phyloP scores from a whole-genome alignment of 306 rosid genomes.

The Vicia villosa region DNA sequence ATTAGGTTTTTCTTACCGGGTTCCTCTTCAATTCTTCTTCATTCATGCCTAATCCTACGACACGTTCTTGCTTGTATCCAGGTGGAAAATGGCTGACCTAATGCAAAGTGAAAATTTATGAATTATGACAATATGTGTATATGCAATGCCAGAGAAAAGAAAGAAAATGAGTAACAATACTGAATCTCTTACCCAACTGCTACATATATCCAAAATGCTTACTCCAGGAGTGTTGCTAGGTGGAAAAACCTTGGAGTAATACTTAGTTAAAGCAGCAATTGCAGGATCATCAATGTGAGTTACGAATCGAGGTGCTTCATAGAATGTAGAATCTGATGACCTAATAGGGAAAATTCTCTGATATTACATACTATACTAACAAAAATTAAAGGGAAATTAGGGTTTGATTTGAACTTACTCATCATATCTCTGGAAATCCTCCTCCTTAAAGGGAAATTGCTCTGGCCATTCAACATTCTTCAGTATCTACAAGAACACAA shows the following conservation, averaged over 20 bases:
- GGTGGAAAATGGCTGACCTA: conserved; percentile 90
- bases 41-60: conserved; percentile 80
- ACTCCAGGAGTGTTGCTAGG: conserved; percentile 75
- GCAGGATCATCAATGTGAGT: conserved; percentile 86
- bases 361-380: conserved; percentile 2
- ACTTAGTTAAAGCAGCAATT: conserved; percentile 71
- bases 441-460: conserved; percentile 72
- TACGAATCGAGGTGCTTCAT: conserved; percentile 80
- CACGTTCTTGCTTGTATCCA: conserved; percentile 77
- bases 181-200: conserved; percentile 76
- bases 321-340: conserved; percentile 68
- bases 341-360: conserved; percentile 36
- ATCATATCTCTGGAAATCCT: conserved; percentile 80
- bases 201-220: conserved; percentile 76
- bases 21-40: conserved; percentile 78
- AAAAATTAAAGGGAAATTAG: neutral
- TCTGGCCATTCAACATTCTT: conserved; percentile 78
- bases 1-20: conserved; percentile 43
- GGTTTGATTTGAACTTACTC: conserved; percentile 48
- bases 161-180: conserved; percentile 2
- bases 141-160: conserved; percentile 20
- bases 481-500: conserved; percentile 49
- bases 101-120: conserved; percentile 33
- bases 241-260: conserved; percentile 69
- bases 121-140: neutral